phyloP scores from a whole-genome alignment of 1,284 basidiomycete genomes.

The Ceratorhiza oryzae-sativae region DNA sequence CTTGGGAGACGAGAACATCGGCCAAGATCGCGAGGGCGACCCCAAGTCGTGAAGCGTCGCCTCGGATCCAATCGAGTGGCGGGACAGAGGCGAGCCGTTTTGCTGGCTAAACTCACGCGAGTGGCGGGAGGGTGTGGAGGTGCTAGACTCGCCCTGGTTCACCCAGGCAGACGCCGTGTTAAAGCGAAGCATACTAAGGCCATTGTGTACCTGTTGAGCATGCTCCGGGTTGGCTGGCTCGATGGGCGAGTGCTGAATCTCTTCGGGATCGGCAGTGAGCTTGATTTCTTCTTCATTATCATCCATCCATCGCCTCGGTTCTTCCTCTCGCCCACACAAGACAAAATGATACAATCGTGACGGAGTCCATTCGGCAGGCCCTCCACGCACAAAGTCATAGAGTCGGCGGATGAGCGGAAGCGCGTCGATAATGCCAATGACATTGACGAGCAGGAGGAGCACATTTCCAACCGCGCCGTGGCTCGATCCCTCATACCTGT shows the following conservation, averaged over 20 bases:
- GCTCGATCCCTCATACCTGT: slow-evolving; percentile 70
- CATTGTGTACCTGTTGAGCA: slow-evolving; percentile 51
- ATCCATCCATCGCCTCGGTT: slow-evolving; percentile 40
- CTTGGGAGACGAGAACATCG: slow-evolving; percentile 31
- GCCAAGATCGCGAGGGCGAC: slow-evolving; percentile 11
- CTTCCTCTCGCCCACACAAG: slow-evolving; percentile 23
- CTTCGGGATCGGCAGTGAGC: slow-evolving; percentile 30
- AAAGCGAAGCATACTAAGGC: slow-evolving; percentile 60
- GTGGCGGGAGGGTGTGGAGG: neutral
- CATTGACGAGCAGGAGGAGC: slow-evolving; percentile 47
- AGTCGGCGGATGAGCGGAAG: slow-evolving; percentile 42
- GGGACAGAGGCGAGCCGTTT: slow-evolving; percentile 20
- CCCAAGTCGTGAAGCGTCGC: slow-evolving; percentile 30
- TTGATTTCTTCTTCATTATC: slow-evolving; percentile 39
- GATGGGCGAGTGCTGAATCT: slow-evolving; percentile 13
- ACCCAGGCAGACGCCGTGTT: slow-evolving; percentile 16
- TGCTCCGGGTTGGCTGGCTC: slow-evolving; percentile 17
- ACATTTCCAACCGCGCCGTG: slow-evolving; percentile 72
- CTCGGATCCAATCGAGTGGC: slow-evolving; percentile 29
- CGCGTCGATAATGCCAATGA: slow-evolving; percentile 39
- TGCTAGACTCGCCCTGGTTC: slow-evolving; percentile 17
- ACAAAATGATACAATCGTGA: slow-evolving; percentile 38
- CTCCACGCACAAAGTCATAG: slow-evolving; percentile 34
- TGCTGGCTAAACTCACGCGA: slow-evolving; percentile 18
- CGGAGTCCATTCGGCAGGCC: slow-evolving; percentile 32